Conservation (phyloP, 1,284 basidiomycete species). For the Thecaphora thlaspeos region DNA sequence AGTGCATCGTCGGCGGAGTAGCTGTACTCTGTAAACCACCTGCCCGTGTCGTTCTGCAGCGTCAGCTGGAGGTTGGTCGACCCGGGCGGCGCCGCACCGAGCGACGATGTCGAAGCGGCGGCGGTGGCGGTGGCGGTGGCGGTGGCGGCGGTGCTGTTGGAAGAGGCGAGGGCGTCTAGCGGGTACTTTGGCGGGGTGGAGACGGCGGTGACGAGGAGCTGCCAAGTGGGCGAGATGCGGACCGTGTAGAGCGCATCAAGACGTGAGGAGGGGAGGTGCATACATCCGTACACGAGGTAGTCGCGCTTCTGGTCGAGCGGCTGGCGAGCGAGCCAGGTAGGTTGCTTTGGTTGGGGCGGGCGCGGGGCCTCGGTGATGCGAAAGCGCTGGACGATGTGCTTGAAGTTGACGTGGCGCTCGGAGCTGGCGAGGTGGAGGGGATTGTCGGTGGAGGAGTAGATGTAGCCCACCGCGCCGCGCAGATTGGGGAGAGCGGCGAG, state of each 20-base stretch:
- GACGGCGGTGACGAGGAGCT: slow-evolving; percentile 54
- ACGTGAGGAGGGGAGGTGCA: slow-evolving; percentile 83
- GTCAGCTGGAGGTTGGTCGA: slow-evolving; percentile 69
- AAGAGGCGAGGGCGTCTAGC: slow-evolving; percentile 21
- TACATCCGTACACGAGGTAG: slow-evolving; percentile 85
- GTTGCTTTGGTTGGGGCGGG: slow-evolving; percentile 70
- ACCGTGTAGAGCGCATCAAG: slow-evolving; percentile 86
- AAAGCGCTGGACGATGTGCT: slow-evolving; percentile 70
- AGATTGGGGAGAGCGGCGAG: slow-evolving; percentile 87
- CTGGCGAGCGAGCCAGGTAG: slow-evolving; percentile 73
- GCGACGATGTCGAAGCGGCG: slow-evolving; percentile 4
- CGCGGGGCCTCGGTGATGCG: slow-evolving; percentile 76
- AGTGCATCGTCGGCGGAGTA: slow-evolving; percentile 91
- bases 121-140: slow-evolving; percentile 3
- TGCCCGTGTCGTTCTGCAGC: slow-evolving; percentile 85
- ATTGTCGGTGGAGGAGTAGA: slow-evolving; percentile 67
- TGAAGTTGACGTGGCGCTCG: slow-evolving; percentile 69
- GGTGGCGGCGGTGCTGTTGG: slow-evolving; percentile 3
- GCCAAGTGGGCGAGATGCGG: slow-evolving; percentile 64
- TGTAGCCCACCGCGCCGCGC: slow-evolving; percentile 88
- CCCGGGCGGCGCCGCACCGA: slow-evolving; percentile 32
- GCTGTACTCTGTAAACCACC: slow-evolving; percentile 90
- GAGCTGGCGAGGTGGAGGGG: slow-evolving; percentile 57
- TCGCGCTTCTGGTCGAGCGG: slow-evolving; percentile 61
- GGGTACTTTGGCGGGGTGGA: slow-evolving; percentile 50